A percentile compares a stretch with the other conserved stretches of the same genome.
Evolutionary conservation across 2,329 filamentous ascomycete genomes (phyloP).

Genomic region (Plectosphaerella sp.): DNA sequence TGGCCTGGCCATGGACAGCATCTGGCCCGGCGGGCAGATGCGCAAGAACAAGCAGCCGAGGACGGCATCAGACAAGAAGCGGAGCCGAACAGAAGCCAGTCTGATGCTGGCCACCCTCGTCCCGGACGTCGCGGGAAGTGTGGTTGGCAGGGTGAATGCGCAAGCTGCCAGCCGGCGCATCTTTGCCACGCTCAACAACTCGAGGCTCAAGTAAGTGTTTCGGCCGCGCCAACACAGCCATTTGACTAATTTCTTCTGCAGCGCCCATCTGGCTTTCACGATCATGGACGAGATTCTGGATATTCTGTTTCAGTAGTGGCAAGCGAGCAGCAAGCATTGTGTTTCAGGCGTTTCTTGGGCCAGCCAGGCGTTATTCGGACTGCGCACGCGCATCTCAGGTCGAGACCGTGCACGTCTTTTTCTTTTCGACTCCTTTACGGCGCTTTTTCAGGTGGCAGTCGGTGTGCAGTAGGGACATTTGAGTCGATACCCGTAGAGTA

Average conservation of each 20-base stretch:
- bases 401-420: too few relatives aligned
- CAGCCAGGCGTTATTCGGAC: background rate
- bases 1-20: slow-evolving; percentile 62
- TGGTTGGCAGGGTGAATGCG: slow-evolving; percentile 89
- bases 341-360: background rate
- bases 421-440: too few relatives aligned
- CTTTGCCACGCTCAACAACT: slow-evolving; percentile 88
- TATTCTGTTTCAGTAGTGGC: slow-evolving; percentile 53
- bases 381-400: too few relatives aligned
- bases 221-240: background rate
- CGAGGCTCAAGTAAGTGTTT: slow-evolving; percentile 72
- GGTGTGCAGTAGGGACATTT: too few relatives aligned
- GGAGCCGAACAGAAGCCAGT: slow-evolving; percentile 80
- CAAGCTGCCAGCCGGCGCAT: slow-evolving; percentile 84
- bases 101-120: slow-evolving; percentile 85
- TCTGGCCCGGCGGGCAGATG: slow-evolving; percentile 74
- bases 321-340: too few relatives aligned
- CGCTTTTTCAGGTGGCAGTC: too few relatives aligned
- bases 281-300: slow-evolving; percentile 67
- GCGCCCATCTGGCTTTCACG: slow-evolving; percentile 65
- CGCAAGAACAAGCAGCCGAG: slow-evolving; percentile 49
- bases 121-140: slow-evolving; percentile 86
- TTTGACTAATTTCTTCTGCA: slow-evolving; percentile 20
- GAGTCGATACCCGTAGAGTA: too few relatives aligned
- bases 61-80: slow-evolving; percentile 68